phyloP scores from a whole-genome alignment of 352 stramenopile genomes.

The Phytophthora megakarya region DNA sequence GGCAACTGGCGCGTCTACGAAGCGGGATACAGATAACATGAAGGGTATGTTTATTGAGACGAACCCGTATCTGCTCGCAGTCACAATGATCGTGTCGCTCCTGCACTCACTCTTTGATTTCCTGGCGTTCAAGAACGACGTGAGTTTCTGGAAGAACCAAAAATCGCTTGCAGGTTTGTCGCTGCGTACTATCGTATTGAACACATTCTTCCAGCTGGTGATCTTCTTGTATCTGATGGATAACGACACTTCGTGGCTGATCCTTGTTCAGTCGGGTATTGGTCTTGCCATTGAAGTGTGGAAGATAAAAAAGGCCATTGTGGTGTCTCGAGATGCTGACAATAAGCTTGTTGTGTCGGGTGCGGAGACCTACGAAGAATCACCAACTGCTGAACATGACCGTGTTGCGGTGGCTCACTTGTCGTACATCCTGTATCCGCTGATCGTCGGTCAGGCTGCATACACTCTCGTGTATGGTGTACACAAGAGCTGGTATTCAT shows the following conservation, averaged over 20 bases:
- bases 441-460: conserved; percentile 93
- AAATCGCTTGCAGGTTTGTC: conserved; percentile 96
- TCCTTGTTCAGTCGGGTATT: conserved; percentile 88
- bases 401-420: conserved; percentile 84
- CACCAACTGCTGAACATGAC: conserved; percentile 83
- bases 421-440: conserved; percentile 84
- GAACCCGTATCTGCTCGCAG: conserved; percentile 95
- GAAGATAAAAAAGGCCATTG: conserved; percentile 95
- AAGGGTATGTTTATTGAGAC: conserved; percentile 97
- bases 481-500: conserved; percentile 98
- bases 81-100: conserved; percentile 95
- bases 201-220: conserved; percentile 97
- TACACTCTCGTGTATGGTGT: conserved; percentile 94
- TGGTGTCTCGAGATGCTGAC: conserved; percentile 75
- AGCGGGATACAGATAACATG: conserved; percentile 91
- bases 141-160: conserved; percentile 98
- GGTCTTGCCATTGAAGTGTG: conserved; percentile 90
- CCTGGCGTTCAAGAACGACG: conserved; percentile 98
- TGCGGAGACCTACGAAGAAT: conserved; percentile 83
- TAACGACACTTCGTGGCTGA: conserved; percentile 96
- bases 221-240: conserved; percentile 98
- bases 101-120: conserved; percentile 99
- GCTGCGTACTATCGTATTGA: conserved; percentile 93
- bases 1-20: conserved; percentile 89
- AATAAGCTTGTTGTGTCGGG: conserved; percentile 86